Evolutionary conservation across 495 filamentous ascomycete species (phyloP).

Genomic region (Tuber brumale): DNA sequence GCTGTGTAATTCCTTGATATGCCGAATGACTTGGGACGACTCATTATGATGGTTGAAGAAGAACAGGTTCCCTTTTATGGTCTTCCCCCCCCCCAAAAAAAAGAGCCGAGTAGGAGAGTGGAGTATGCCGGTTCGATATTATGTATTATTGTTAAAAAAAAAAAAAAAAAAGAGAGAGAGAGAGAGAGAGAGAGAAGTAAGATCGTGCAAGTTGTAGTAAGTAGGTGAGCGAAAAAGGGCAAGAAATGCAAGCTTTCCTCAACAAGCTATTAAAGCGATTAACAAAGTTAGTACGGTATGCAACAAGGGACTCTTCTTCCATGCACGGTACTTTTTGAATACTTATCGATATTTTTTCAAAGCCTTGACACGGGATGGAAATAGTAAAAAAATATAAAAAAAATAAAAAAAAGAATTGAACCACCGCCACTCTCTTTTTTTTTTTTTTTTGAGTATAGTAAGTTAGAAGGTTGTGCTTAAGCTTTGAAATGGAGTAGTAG

Average conservation of each 20-base stretch:
- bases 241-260: neutral
- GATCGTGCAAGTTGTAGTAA: conserved; percentile 5
- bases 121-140: neutral
- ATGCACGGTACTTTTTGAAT: neutral
- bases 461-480: no score
- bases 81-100: neutral
- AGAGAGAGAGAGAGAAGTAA: neutral
- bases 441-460: neutral
- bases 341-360: neutral
- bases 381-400: no score
- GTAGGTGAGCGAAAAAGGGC: neutral
- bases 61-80: neutral
- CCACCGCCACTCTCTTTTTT: neutral
- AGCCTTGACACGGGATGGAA: neutral
- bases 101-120: neutral
- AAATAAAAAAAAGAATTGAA: neutral
- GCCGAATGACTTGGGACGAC: conserved; percentile 1
- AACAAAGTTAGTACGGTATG: neutral
- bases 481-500: neutral
- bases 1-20: neutral
- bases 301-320: conserved; percentile 1
- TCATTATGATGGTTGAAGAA: neutral
- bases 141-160: no score
- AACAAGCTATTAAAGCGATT: neutral
- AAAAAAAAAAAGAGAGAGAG: no score